Evolutionary conservation across 2,329 filamentous ascomycete species (phyloP), one percentile per base, ranked within the genome.

Genomic region (Sporothrix phasma): DNA sequence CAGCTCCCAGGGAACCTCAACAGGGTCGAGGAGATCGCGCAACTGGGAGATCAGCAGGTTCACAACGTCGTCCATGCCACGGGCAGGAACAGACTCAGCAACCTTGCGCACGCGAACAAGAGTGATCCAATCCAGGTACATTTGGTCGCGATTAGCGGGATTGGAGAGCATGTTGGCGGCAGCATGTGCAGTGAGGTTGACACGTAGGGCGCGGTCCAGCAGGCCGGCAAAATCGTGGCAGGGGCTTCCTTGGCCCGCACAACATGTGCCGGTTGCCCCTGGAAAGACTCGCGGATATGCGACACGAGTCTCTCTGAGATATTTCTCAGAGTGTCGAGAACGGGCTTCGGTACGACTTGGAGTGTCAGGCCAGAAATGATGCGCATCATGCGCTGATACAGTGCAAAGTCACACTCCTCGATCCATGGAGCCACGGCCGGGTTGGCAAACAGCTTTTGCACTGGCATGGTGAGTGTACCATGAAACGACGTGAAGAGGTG

Each of bases 301-400:
- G 81, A 75, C 61, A 95, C 89, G 11, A 99, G 81, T 51, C 84
- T 84, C 70, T 90, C 87, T 0, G 92, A 92, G 64, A 99, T 95
- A 69, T 87, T 93, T 69, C 90, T 86, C 37, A 99, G 83, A 2
- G 92, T 92, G 70, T 92, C 90, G 65, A 97, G 80, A 6, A 97
- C 92, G 3, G 88, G 83, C 65, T 92, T 90, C 1, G 94, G 94
- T 3, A 96, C 88, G 15, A 96, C 92, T 73, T 97, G 92, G 7
- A 97, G 81, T 3, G 91, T 94, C 46, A 97, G 80, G n/a, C 88
- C 86, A 1, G 90, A 89, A 46, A 97, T 86, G 66, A 97, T 95
- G 62, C 88, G 87, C 77, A 97, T 92, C 89, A 97, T 96, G 69
- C 92, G 92, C 74, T 97, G 92, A 73, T 99, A 99, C 77, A 97